Percentiles rank a stretch among this genome's conserved stretches.
phyloP scores from a whole-genome alignment of 2,329 filamentous ascomycete species.

The Penicillium rolfsii region DNA sequence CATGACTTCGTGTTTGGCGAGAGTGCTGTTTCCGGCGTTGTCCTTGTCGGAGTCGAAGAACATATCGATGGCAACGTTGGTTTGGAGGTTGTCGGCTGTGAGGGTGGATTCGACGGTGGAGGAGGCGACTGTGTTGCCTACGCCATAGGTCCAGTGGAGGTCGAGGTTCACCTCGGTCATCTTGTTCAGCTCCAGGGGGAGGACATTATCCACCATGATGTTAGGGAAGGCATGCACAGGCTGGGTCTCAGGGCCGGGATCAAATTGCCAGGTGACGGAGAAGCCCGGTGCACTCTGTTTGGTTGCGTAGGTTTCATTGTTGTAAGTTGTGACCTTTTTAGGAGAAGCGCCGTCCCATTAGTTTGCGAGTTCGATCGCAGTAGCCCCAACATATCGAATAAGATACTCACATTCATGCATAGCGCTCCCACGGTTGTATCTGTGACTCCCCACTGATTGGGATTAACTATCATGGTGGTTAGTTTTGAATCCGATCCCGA shows the following conservation, averaged over 20 bases:
- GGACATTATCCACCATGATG: conserved; percentile 52
- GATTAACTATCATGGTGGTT: conserved; percentile 50
- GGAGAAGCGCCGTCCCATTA: not conserved
- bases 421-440: conserved; percentile 45
- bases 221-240: conserved; percentile 62
- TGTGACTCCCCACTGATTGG: conserved; percentile 59
- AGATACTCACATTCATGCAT: conserved; percentile 57
- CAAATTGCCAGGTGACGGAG: conserved; percentile 59
- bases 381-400: not conserved
- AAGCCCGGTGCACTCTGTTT: conserved; percentile 53
- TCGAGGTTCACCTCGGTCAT: conserved; percentile 50
- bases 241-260: conserved; percentile 44
- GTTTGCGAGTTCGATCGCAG: not conserved
- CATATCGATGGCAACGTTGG: conserved; percentile 64
- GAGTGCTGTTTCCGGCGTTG: conserved; percentile 45
- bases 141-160: conserved; percentile 56
- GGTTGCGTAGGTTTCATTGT: conserved; percentile 57
- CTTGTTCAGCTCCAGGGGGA: conserved; percentile 49
- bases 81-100: conserved; percentile 46
- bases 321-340: conserved; percentile 52
- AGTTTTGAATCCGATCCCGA: not conserved
- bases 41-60: conserved; percentile 56
- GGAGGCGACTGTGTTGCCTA: conserved; percentile 47
- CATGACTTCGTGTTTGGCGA: conserved; percentile 58
- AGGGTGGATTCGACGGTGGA: conserved; percentile 44